Percentiles rank a stretch among this genome's conserved stretches.
These are phyloP conservation scores for Dactylellina drechsleri DNA, from an alignment of 2,329 filamentous ascomycete species.

Conservation along the genomic window DNA sequence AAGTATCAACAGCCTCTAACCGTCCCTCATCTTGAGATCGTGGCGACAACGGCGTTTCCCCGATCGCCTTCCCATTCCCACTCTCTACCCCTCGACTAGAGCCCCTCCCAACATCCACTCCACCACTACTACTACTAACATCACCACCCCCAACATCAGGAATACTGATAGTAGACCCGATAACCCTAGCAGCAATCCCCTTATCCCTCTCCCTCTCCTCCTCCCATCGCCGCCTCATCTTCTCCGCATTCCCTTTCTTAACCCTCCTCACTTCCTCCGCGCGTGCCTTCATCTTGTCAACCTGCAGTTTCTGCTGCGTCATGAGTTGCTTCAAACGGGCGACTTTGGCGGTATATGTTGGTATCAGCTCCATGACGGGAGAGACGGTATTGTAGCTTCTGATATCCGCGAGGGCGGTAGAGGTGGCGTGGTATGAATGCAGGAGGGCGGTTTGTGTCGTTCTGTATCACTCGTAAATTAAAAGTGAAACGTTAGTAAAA, in stretches of 20 bases:
- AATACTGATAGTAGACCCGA: slow-evolving; percentile 7
- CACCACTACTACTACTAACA: neutral
- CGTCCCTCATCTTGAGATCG: slow-evolving; percentile 13
- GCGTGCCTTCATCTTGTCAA: slow-evolving; percentile 39
- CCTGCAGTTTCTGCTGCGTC: slow-evolving; percentile 27
- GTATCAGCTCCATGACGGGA: slow-evolving; percentile 39
- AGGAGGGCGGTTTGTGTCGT: slow-evolving; percentile 44
- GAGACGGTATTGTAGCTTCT: slow-evolving; percentile 41
- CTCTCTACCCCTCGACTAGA: neutral
- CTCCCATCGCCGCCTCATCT: slow-evolving; percentile 34
- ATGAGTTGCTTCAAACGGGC: slow-evolving; percentile 41
- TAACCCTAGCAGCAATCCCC: slow-evolving; percentile 27
- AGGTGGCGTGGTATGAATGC: slow-evolving; percentile 50
- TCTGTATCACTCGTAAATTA: neutral
- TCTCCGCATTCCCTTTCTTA: slow-evolving; percentile 23
- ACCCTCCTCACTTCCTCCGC: slow-evolving; percentile 34
- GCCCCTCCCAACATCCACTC: neutral
- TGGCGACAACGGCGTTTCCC: neutral
- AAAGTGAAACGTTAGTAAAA: too few species aligned
- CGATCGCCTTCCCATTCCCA: neutral
- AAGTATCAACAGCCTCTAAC: too few species aligned
- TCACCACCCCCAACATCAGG: neutral
- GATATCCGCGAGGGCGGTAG: slow-evolving; percentile 42
- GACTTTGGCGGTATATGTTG: slow-evolving; percentile 31
- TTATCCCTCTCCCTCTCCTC: slow-evolving; percentile 46